These are phyloP conservation scores for Galerina marginata DNA, from an alignment of 768 basidiomycete genomes.

Conservation along the genomic window DNA sequence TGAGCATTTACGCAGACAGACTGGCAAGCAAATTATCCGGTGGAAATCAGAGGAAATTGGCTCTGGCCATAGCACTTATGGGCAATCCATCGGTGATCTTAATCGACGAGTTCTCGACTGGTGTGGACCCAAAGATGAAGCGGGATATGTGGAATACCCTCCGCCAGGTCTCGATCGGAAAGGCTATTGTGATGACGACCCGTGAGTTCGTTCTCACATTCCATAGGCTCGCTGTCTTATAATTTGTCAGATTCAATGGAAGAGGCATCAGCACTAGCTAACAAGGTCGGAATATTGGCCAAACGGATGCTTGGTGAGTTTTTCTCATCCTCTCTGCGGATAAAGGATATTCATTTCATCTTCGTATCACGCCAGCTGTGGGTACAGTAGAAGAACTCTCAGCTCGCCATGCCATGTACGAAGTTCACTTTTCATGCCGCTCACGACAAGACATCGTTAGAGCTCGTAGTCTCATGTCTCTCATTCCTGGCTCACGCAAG, in stretches of 20 bases:
- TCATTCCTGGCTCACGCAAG: constrained; percentile 63
- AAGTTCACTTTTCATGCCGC: constrained; percentile 75
- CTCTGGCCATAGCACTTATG: constrained; percentile 75
- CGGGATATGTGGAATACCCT: constrained; percentile 84
- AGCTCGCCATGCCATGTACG: constrained; percentile 75
- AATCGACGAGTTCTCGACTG: constrained; percentile 86
- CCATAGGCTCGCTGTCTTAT: neutral
- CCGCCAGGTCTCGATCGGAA: constrained; percentile 65
- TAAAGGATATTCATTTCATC: neutral
- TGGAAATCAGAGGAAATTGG: constrained; percentile 79
- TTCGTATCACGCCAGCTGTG: constrained; percentile 48
- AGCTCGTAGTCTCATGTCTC: constrained; percentile 66
- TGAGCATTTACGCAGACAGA: constrained; percentile 67
- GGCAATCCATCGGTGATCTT: constrained; percentile 80
- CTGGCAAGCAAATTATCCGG: constrained; percentile 78
- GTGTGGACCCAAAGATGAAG: constrained; percentile 84
- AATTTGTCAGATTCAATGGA: constrained; percentile 73
- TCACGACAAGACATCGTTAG: constrained; percentile 62
- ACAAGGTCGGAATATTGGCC: constrained; percentile 80
- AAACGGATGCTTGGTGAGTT: constrained; percentile 66
- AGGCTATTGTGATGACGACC: constrained; percentile 75
- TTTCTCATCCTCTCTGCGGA: neutral
- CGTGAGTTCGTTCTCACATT: constrained; percentile 44
- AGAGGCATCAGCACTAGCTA: constrained; percentile 79
- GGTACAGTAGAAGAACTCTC: constrained; percentile 69